Evolutionary conservation across 2,329 filamentous ascomycete genomes (phyloP), one percentile per base, ranked within the genome.

Genomic region (Fusarium dimerum): DNA sequence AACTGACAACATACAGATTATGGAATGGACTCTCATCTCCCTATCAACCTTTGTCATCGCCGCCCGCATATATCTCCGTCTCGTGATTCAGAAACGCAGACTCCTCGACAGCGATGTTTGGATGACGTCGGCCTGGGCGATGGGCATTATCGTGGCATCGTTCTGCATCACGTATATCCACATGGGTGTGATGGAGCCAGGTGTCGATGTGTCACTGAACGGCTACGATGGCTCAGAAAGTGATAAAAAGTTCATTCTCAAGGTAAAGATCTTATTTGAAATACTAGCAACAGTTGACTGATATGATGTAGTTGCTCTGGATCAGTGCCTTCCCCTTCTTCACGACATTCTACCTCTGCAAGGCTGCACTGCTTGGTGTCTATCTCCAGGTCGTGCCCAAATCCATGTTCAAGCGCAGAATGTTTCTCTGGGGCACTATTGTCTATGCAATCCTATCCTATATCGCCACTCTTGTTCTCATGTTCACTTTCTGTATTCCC

Each of bases 371-470:
- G 3, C 43, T 51, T 5, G 12, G 26, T 5, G 16, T 46, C 8
- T 51, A 46, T 30, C 20, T 51, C 16, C 43, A 51, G 17, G 38
- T 51, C 5, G 41, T 51, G 15, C 48, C 48, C 2, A 32, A 17
- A 1, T 51, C 46, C 15, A 51, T 46, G 48, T 15, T 17, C 15
- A 51, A 51, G 39, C 39, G 48, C 18, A 36, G 48, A 30, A n/a
- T 46, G 7, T 36, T 43, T 10, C 32, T 51, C 13, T 51, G 48
- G 43, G 18, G 29, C 16, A 51, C 48, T 5, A 45, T 46, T 16
- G 43, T 4, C 13, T 51, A 42, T 9, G 13, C 20, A n/a, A 39
- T 32, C 2, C 3, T 47, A 2, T 17, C 48, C 3, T 51, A 20
- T n/a, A 12, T 46, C 9, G 32, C 29, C 5, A 51, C 43, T 6